Base-by-base conservation (phyloP, 129 eudicot genomes). In the Saussurea involucrata region DNA sequence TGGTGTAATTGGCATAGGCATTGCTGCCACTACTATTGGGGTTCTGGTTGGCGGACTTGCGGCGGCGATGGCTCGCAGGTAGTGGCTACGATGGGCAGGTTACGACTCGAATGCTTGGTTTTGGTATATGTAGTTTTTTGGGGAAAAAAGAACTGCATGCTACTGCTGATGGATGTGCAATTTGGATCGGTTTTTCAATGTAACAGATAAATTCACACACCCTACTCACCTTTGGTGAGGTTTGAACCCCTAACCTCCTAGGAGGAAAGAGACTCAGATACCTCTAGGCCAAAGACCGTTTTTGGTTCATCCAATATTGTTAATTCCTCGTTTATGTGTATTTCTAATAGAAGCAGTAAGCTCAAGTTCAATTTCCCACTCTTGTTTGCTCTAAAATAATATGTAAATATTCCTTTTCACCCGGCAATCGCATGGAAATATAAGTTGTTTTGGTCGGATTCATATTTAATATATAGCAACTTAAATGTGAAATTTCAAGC, bases 1-100 rank as follows among this genome's bases (percentile, higher is more conserved):
- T 53, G 61, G 61, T n/a, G 61, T 53, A n/a, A 53, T 53, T 53
- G 61, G 61, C 61, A 53, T 53, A 53, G 61, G 61, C 61, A 53
- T 53, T 53, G 61, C 61, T 53, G 61, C 61, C 61, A 53, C 61
- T 53, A 53, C 61, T 53, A 53, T 53, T 53, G 61, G 61, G 61
- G 61, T 53, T 53, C 22, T 53, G 22, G 21, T 53, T 4, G 22
- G 61, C 8, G 61, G 61, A 53, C 22, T 53, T 53, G 61, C 61
- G 9, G 61, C 61, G 9, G 61, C 61, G 3, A 53, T 53, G 22
- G 24, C 61, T 53, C 61, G 61, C 24, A 53, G 61, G 20, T 53
- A 53, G 61, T n/a, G 7, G 61, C 61, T 53, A n/a, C 2, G 5
- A 53, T 53, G 8, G 61, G 61, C 8, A 5, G 8, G 61, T 53